A percentile compares a stretch with the other conserved stretches of the same genome.
Evolutionary conservation across 2,329 filamentous ascomycete genomes (phyloP).

Genomic region (Penicillium crustosum): DNA sequence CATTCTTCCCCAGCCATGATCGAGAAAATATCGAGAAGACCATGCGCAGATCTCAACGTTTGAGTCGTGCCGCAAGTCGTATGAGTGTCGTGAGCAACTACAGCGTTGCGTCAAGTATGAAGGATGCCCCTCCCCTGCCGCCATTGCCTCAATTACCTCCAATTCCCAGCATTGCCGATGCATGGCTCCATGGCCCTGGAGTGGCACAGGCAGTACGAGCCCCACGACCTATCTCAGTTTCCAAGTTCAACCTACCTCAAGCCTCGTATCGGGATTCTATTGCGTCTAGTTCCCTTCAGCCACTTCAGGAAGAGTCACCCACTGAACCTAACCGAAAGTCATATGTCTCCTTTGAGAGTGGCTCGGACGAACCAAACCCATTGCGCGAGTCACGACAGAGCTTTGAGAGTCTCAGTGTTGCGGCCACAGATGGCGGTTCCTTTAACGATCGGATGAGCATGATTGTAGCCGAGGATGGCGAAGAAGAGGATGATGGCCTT

Average conservation of each 20-base stretch:
- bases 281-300: constrained; percentile 83
- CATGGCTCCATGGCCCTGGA: constrained; percentile 66
- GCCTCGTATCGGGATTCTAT: constrained; percentile 80
- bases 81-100: constrained; percentile 91
- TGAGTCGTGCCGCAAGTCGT: constrained; percentile 90
- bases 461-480: constrained; percentile 84
- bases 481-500: constrained; percentile 66
- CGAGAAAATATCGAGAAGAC: constrained; percentile 95
- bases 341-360: constrained; percentile 71
- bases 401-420: constrained; percentile 74
- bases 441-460: constrained; percentile 80
- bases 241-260: constrained; percentile 58
- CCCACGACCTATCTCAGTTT: constrained; percentile 60
- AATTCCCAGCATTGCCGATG: constrained; percentile 91
- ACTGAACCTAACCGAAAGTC: constrained; percentile 88
- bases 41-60: constrained; percentile 82
- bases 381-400: constrained; percentile 70
- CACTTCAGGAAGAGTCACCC: constrained; percentile 85
- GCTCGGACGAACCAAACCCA: constrained; percentile 73
- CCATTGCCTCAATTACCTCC: constrained; percentile 49
- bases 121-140: constrained; percentile 68
- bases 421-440: constrained; percentile 65
- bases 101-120: constrained; percentile 87
- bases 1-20: constrained; percentile 94
- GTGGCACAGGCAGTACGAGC: constrained; percentile 52